Evolutionary conservation across 2,329 filamentous ascomycete genomes (phyloP).

Genomic region (Aspergillus costaricaensis): DNA sequence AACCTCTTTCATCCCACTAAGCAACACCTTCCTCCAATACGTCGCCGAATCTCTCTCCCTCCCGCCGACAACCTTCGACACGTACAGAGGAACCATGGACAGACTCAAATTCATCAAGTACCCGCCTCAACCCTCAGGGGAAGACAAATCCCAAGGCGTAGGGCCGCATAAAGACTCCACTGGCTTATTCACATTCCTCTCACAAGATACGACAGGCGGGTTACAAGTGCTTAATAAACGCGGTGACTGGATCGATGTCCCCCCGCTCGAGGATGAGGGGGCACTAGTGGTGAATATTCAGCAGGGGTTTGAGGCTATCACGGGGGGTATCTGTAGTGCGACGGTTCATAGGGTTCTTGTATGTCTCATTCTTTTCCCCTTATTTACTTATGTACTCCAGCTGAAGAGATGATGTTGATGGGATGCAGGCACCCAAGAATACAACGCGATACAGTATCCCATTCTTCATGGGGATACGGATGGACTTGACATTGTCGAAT

Average conservation of each 20-base stretch:
- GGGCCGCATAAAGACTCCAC: slow-evolving; percentile 60
- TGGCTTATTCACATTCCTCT: slow-evolving; percentile 47
- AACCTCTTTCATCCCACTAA: slow-evolving; percentile 49
- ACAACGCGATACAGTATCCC: slow-evolving; percentile 50
- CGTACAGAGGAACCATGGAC: slow-evolving; percentile 53
- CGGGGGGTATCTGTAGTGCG: slow-evolving; percentile 55
- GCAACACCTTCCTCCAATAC: slow-evolving; percentile 54
- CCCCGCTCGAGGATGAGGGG: slow-evolving; percentile 38
- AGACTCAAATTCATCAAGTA: slow-evolving; percentile 60
- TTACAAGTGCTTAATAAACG: slow-evolving; percentile 51
- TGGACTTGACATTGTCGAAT: slow-evolving; percentile 51
- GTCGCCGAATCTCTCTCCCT: slow-evolving; percentile 60
- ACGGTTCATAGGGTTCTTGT: slow-evolving; percentile 42
- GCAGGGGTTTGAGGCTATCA: slow-evolving; percentile 60
- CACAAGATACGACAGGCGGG: slow-evolving; percentile 47
- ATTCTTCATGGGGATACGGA: slow-evolving; percentile 58
- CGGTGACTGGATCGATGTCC: slow-evolving; percentile 49
- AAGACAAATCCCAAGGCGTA: slow-evolving; percentile 52
- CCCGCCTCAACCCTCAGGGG: slow-evolving; percentile 36
- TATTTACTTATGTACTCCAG: neutral
- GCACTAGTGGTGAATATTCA: slow-evolving; percentile 52
- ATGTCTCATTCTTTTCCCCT: slow-evolving; percentile 7
- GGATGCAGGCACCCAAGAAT: slow-evolving; percentile 30
- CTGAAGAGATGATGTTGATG: slow-evolving; percentile 17
- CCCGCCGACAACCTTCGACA: slow-evolving; percentile 50